Evolutionary conservation across 2,329 filamentous ascomycete genomes (phyloP), one percentile per base, ranked within the genome.

Genomic region (Hypoxylon sp.): DNA sequence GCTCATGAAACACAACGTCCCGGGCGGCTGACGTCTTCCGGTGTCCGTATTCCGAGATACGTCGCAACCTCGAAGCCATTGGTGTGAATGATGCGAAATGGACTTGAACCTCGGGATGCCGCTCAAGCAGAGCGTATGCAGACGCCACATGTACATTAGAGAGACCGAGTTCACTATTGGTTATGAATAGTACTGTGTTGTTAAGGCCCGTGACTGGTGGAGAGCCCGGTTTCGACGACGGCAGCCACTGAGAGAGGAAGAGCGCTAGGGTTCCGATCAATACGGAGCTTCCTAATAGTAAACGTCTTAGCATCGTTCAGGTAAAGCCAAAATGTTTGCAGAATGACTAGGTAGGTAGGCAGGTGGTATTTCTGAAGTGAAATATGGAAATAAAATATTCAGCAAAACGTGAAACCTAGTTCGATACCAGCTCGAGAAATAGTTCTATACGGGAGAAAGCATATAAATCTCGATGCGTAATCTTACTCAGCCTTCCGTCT

Each of bases 151-250:
- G 47, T 1, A 73, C 24, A 54, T 71, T 73, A 6, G 70, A 72
- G 5, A 74, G 44, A 8, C 73, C 70, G 35, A 47, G 47, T 42
- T 73, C 73, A 21, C 21, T 61, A 13, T 70, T 73, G 5, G 54
- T 42, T 7, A 73, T 35, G 37, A 73, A 72, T 11, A 74, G 56
- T 19, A 65, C 68, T 1, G 65, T 70, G 37, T 74, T 74, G 46
- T 70, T 70, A 1, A 51, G 62, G 35, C 71, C 71, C 15, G 53
- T 58, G 17, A 72, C 37, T 5, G 64, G 55, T 10, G 67, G 53
- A 7, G 35, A 56, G n/a, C 24, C 44, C 17, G 31, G 42, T 13
- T 29, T 35, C 24, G 54, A 6, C 42, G 42, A 27, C 6, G 8
- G 32, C 29, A n/a, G 6, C 54, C 27, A 35, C 24, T 35, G 42